Conservation (phyloP, 2,329 filamentous ascomycete genomes). For the Apiospora hydei region DNA sequence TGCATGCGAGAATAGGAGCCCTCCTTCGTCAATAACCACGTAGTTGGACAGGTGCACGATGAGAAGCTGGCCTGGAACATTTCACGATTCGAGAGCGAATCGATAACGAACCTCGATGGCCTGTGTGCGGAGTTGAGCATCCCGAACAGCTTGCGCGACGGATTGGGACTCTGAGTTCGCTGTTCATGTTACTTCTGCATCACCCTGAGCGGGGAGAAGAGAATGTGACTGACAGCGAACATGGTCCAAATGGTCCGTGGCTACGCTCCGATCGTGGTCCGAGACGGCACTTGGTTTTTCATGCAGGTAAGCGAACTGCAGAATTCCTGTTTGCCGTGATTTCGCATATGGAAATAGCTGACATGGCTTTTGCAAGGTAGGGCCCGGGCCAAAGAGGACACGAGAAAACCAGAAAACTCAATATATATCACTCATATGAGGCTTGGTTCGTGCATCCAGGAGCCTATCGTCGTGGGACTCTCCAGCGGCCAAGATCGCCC, state of each 20-base stretch:
- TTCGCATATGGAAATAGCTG: neutral
- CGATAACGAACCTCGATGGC: neutral
- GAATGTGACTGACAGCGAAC: neutral
- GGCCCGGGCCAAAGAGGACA: too few relatives aligned
- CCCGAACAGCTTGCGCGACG: neutral
- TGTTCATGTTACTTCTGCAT: neutral
- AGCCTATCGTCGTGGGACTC: too few relatives aligned
- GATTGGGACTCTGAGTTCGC: neutral
- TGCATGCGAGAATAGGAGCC: too few relatives aligned
- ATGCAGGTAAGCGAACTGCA: slow-evolving; percentile 6
- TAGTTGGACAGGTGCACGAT: neutral
- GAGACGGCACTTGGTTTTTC: neutral
- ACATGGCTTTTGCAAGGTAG: too few relatives aligned
- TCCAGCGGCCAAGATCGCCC: neutral
- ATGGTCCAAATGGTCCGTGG: neutral
- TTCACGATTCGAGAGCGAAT: neutral
- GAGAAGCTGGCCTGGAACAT: neutral
- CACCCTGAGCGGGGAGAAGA: neutral
- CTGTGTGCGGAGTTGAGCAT: neutral
- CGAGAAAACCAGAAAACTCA: too few relatives aligned
- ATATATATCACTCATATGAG: too few relatives aligned
- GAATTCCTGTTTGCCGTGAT: neutral
- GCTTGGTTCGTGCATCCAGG: too few relatives aligned
- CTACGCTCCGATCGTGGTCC: neutral
- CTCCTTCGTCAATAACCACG: neutral